Evolutionary conservation across 2,329 filamentous ascomycete species (phyloP).

Genomic region (Trichoderma sp.): DNA sequence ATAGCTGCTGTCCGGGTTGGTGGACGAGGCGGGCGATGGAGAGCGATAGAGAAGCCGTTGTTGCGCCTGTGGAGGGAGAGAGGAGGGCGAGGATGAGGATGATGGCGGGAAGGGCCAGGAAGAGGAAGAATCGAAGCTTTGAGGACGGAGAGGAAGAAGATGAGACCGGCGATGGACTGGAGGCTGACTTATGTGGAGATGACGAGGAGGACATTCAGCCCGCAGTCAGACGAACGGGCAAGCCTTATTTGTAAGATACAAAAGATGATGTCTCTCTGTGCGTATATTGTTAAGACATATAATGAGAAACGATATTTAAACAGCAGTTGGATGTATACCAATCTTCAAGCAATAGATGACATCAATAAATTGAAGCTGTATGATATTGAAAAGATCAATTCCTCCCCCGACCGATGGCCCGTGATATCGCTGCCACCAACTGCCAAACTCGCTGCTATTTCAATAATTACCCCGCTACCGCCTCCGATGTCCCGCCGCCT

Average conservation of each 20-base stretch:
- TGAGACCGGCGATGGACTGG: background rate
- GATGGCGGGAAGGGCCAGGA: conserved; percentile 23
- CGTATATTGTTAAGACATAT: background rate
- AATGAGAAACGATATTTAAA: too few relatives aligned
- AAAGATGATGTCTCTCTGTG: background rate
- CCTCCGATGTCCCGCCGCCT: conserved; percentile 11
- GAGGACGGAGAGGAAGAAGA: background rate
- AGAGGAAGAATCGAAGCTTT: background rate
- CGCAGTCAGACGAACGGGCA: background rate
- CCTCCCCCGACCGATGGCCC: background rate
- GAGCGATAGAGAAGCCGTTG: conserved; percentile 6
- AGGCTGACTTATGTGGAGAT: conserved; percentile 17
- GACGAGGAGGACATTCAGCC: background rate
- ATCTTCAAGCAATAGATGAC: too few relatives aligned
- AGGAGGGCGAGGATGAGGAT: conserved; percentile 31
- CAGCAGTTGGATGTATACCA: background rate
- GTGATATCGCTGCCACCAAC: background rate
- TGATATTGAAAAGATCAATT: too few relatives aligned
- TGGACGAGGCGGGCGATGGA: conserved; percentile 30
- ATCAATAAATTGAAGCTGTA: too few relatives aligned
- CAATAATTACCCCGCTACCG: background rate
- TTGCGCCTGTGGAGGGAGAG: conserved; percentile 19
- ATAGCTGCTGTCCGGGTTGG: conserved; percentile 18
- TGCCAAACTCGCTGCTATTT: background rate
- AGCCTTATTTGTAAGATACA: background rate